phyloP scores from a whole-genome alignment of 768 basidiomycete genomes.

The Mycena metata region DNA sequence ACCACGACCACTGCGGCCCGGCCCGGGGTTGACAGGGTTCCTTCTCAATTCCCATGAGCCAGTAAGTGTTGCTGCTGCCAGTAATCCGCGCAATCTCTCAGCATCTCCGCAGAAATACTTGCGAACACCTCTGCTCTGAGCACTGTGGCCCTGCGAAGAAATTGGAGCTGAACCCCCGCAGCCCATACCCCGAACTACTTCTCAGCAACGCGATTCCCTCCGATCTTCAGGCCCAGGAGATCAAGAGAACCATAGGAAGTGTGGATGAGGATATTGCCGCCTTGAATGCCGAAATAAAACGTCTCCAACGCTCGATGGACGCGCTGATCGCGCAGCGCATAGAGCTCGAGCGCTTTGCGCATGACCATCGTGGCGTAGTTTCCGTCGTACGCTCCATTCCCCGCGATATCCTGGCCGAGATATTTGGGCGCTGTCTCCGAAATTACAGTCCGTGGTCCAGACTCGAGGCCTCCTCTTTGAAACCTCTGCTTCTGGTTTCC shows the following conservation, averaged over 20 bases:
- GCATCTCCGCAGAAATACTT: background rate
- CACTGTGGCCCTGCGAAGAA: background rate
- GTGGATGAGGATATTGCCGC: background rate
- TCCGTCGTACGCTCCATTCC: background rate
- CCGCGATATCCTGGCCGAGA: background rate
- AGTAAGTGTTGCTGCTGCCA: no score
- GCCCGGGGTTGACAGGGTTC: no score
- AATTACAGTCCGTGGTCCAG: no score
- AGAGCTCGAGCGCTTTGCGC: background rate
- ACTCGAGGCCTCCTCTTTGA: no score
- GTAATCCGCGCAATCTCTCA: no score
- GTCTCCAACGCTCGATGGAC: background rate
- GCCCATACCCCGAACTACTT: constrained; percentile 17
- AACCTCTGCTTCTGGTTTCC: background rate
- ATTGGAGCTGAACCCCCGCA: background rate
- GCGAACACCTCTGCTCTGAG: background rate
- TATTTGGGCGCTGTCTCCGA: no score
- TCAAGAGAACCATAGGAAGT: background rate
- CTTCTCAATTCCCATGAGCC: no score
- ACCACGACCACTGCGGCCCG: no score
- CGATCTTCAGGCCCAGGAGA: background rate
- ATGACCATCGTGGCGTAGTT: background rate
- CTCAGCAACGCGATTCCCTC: background rate
- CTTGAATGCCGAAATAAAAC: background rate
- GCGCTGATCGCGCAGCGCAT: background rate